Percentiles rank a stretch among this genome's conserved stretches.
Evolutionary conservation across 345 rosid genomes (phyloP).

Genomic region (Camelina sativa): DNA sequence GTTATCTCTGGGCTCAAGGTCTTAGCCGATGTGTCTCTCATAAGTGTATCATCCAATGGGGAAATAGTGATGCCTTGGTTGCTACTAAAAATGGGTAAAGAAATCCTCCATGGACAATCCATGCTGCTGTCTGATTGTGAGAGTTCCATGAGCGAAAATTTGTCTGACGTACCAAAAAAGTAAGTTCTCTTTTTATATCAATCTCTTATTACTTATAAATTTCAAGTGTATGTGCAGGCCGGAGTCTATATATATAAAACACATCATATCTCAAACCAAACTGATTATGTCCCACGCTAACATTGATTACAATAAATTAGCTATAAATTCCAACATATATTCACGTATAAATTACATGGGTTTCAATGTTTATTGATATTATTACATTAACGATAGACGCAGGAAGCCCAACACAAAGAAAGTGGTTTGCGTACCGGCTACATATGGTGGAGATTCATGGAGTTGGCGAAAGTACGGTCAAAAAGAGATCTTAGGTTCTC

Average conservation of each 20-base stretch:
- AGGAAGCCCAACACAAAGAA: constrained; percentile 45
- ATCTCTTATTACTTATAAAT: no score
- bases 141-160: neutral
- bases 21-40: constrained; percentile 20
- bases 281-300: no score
- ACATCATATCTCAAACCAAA: no score
- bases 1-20: constrained; percentile 7
- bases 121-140: neutral
- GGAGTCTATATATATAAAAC: no score
- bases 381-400: neutral
- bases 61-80: neutral
- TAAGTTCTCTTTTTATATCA: neutral
- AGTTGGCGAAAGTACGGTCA: constrained; percentile 97
- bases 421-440: constrained; percentile 63
- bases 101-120: neutral
- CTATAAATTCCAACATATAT: no score
- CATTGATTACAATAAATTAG: no score
- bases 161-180: neutral
- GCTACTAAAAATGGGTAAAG: neutral
- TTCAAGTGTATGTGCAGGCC: no score
- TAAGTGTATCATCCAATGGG: constrained; percentile 6
- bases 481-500: constrained; percentile 82
- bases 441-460: constrained; percentile 81
- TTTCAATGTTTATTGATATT: no score
- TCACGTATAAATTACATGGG: no score